phyloP scores from a whole-genome alignment of 2,329 filamentous ascomycete genomes.

The Colletotrichum siamense region DNA sequence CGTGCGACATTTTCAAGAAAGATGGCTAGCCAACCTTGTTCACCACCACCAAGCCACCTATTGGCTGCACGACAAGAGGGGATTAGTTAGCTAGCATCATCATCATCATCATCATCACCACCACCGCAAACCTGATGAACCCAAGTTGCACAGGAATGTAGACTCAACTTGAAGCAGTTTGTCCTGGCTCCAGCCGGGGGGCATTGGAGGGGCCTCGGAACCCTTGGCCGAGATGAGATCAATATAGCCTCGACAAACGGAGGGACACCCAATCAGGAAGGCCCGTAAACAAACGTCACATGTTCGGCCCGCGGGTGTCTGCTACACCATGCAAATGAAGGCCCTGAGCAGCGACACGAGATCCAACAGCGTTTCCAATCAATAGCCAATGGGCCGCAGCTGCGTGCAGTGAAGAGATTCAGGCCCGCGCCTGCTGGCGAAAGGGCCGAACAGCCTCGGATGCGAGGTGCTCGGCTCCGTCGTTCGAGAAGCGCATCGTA shows the following conservation, averaged over 20 bases:
- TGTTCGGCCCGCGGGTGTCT: background rate
- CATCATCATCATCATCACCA: background rate
- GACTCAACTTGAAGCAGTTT: background rate
- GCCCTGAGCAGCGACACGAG: background rate
- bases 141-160: background rate
- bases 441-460: background rate
- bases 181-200: background rate
- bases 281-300: background rate
- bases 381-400: background rate
- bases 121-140: background rate
- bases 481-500: background rate
- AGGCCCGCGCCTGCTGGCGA: background rate
- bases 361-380: background rate
- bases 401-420: background rate
- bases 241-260: slow-evolving; percentile 4
- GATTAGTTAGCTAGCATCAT: background rate
- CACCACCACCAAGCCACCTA: background rate
- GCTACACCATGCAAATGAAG: background rate
- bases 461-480: background rate
- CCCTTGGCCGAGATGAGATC: slow-evolving; percentile 8
- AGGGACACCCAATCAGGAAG: background rate
- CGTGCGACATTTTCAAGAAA: background rate
- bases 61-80: background rate
- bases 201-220: background rate
- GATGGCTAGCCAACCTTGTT: background rate